A percentile compares a stretch with the other conserved stretches of the same genome.
These are phyloP conservation scores for Knufia fluminis DNA, from an alignment of 2,329 filamentous ascomycete species.

Conservation along the genomic window DNA sequence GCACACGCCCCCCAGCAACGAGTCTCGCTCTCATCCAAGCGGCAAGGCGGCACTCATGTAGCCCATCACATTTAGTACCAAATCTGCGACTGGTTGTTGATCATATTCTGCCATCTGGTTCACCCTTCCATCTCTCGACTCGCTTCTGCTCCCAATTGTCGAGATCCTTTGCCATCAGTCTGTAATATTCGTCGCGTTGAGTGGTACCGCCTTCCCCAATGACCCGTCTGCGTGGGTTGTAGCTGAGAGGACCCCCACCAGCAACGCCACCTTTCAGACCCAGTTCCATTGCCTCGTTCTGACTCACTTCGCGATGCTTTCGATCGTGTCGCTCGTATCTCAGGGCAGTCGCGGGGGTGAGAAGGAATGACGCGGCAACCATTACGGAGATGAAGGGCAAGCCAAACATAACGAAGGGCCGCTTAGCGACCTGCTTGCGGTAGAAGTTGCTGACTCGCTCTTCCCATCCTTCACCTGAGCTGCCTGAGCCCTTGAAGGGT, in stretches of 20 bases:
- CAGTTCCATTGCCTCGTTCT: slow-evolving; percentile 78
- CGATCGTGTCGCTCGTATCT: slow-evolving; percentile 90
- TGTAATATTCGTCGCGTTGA: slow-evolving; percentile 43
- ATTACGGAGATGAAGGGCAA: slow-evolving; percentile 87
- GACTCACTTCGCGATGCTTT: slow-evolving; percentile 73
- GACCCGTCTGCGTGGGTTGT: slow-evolving; percentile 35
- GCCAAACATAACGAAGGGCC: slow-evolving; percentile 87
- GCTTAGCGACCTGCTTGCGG: slow-evolving; percentile 62
- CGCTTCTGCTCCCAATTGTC: slow-evolving; percentile 97
- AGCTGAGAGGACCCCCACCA: slow-evolving; percentile 61
- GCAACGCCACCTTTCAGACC: slow-evolving; percentile 63
- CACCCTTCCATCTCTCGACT: slow-evolving; percentile 79
- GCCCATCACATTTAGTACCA: too few species aligned
- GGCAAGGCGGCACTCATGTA: too few species aligned
- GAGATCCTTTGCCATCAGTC: slow-evolving; percentile 76
- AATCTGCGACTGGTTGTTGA: too few species aligned
- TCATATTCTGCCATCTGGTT: slow-evolving; percentile 74
- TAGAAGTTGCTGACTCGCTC: slow-evolving; percentile 67
- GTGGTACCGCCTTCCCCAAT: slow-evolving; percentile 22
- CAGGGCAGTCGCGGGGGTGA: slow-evolving; percentile 87
- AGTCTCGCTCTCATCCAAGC: too few species aligned
- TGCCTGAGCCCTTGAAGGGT: slow-evolving; percentile 49
- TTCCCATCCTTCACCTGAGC: slow-evolving; percentile 41
- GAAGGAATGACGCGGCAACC: slow-evolving; percentile 81
- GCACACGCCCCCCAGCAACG: too few species aligned